Base-by-base conservation (phyloP, 2,329 filamentous ascomycete genomes). In the Aspergillus ruber region DNA sequence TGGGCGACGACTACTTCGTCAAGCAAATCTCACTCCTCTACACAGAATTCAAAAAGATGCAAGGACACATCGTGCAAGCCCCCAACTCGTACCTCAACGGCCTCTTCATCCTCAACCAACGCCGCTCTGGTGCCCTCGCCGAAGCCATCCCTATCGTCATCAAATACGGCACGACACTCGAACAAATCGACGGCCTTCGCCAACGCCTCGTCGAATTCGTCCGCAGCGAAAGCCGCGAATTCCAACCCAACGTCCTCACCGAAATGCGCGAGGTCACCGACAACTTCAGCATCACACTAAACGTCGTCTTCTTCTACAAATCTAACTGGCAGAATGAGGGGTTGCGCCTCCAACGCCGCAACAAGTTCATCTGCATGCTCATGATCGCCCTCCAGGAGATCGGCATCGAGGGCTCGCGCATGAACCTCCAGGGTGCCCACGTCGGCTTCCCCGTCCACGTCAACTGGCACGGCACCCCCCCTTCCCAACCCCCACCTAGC, bases 31-130 rank as follows among this genome's bases (percentile, higher is more conserved):
- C 89, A 1, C 77, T 97, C 1, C 78, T 96, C 13, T 97, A 93
- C 66, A 97, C 91, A 12, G 91, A 96, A 62, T 96, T 96, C 75
- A 96, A 96, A 77, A 96, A 96, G 75, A 91, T 96, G 87, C 86
- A 96, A 68, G 91, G 91, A 2, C 90, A 96, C 59, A 85, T 96
- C 20, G 91, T 97, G 0, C 91, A 96, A 68, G 91, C 91, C 0
- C 91, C 91, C 9, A 97, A 97, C 77, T 94, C 86, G 49, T 83
- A 95, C 33, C 79, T 97, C 47, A 97, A 96, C 69, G 89, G 82
- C 0, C 78, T 97, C 0, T 96, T 96, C 70, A 95, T 97, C 53
- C 83, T 96, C 40, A 97, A 97, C 68, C 90, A 95, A 71, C 84
- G 91, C 41, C 86, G 91, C 46, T 94, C 89, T 29, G 90, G 90